Evolutionary conservation across 2,329 filamentous ascomycete genomes (phyloP).

Genomic region (Nemania abortiva): DNA sequence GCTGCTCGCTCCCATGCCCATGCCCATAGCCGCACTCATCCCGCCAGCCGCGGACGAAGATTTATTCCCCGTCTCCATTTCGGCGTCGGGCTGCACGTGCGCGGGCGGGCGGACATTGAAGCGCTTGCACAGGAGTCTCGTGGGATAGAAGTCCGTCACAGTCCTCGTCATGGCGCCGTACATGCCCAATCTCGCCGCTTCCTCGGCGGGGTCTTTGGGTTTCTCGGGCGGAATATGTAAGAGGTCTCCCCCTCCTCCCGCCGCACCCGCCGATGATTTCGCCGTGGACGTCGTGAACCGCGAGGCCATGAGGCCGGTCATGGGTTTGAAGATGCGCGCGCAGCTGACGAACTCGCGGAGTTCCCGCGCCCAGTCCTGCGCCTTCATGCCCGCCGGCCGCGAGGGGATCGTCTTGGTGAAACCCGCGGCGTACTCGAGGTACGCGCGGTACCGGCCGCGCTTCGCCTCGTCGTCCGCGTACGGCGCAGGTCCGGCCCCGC

Average conservation of each 20-base stretch:
- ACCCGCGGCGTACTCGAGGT: slow-evolving; percentile 82
- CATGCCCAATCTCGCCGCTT: slow-evolving; percentile 91
- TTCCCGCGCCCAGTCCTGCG: slow-evolving; percentile 84
- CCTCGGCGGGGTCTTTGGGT: slow-evolving; percentile 80
- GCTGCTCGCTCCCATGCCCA: slow-evolving; percentile 13
- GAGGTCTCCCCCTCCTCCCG: slow-evolving; percentile 42
- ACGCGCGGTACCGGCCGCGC: slow-evolving; percentile 81
- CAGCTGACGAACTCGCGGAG: slow-evolving; percentile 78
- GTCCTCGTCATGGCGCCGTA: slow-evolving; percentile 88
- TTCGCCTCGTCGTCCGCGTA: slow-evolving; percentile 88
- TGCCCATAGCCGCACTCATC: slow-evolving; percentile 7
- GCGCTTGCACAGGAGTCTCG: slow-evolving; percentile 89
- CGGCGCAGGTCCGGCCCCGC: slow-evolving; percentile 71
- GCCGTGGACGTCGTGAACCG: slow-evolving; percentile 79
- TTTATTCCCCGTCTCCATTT: slow-evolving; percentile 44
- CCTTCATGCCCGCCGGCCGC: slow-evolving; percentile 57
- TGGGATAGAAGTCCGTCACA: slow-evolving; percentile 79
- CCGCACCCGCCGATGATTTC: slow-evolving; percentile 43
- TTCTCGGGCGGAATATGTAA: slow-evolving; percentile 65
- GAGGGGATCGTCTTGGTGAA: slow-evolving; percentile 58
- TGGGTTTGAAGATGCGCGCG: slow-evolving; percentile 84
- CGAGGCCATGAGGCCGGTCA: slow-evolving; percentile 91
- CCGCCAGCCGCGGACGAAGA: slow-evolving; percentile 31
- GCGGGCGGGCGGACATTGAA: slow-evolving; percentile 87
- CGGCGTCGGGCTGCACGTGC: slow-evolving; percentile 70